Percentiles rank a stretch among this genome's conserved stretches.
These are phyloP conservation scores for Neonectria hederae DNA, from an alignment of 2,329 filamentous ascomycete genomes.

Conservation along the genomic window DNA sequence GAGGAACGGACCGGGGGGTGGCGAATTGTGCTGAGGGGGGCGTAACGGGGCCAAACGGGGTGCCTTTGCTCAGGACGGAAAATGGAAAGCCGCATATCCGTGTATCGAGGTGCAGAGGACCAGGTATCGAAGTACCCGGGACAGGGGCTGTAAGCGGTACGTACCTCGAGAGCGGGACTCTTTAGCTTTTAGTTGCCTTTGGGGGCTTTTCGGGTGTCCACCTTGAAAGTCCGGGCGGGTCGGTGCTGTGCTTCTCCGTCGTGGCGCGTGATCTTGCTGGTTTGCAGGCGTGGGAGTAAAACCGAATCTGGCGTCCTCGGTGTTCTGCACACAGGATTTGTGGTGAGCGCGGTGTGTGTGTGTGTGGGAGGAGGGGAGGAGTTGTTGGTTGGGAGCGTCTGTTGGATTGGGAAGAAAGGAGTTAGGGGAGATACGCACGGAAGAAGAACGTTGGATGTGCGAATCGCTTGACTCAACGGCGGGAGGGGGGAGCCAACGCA, in stretches of 20 bases:
- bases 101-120: constrained; percentile 33
- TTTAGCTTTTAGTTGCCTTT: constrained; percentile 6
- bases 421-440: constrained; percentile 12
- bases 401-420: constrained; percentile 12
- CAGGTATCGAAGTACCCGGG: constrained; percentile 24
- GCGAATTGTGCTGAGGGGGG: not conserved
- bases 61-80: not conserved
- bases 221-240: constrained; percentile 3
- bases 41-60: constrained; percentile 7
- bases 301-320: constrained; percentile 7
- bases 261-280: constrained; percentile 17
- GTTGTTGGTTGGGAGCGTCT: not conserved
- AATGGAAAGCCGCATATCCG: constrained; percentile 29
- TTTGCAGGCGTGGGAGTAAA: constrained; percentile 18
- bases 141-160: constrained; percentile 21
- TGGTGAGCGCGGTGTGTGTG: constrained; percentile 10
- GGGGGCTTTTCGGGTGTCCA: constrained; percentile 11
- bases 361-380: not conserved
- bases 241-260: constrained; percentile 5
- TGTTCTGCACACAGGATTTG: not conserved
- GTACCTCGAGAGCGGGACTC: constrained; percentile 31
- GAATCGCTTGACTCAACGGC: constrained; percentile 18
- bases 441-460: constrained; percentile 7
- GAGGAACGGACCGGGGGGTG: constrained; percentile 18
- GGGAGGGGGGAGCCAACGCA: not conserved